These are phyloP conservation scores for Hamamelis virginiana DNA, from an alignment of 164 flowering plant species.

Conservation along the genomic window DNA sequence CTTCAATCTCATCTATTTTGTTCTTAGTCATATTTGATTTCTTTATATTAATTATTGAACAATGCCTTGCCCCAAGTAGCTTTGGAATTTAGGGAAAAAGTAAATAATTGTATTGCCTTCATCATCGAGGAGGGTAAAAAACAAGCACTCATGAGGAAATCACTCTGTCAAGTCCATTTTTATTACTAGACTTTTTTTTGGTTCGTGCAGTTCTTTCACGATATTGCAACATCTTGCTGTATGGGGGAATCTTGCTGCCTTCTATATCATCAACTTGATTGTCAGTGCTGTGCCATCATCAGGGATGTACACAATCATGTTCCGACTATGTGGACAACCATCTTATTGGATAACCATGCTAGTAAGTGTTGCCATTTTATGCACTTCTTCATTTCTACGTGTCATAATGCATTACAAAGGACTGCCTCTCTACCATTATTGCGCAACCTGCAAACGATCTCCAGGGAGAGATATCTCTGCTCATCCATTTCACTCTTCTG, in stretches of 20 bases:
- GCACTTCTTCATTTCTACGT: neutral
- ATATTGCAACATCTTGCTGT: slow-evolving; percentile 86
- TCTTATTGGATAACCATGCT: slow-evolving; percentile 87
- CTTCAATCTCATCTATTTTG: neutral
- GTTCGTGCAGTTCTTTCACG: slow-evolving; percentile 79
- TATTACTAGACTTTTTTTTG: neutral
- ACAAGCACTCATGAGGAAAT: neutral
- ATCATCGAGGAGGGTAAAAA: neutral
- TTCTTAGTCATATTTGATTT: neutral
- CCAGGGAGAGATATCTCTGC: neutral
- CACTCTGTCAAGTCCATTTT: neutral
- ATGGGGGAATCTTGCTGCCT: slow-evolving; percentile 87
- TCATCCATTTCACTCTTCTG: neutral
- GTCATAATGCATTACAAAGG: neutral
- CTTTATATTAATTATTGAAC: neutral
- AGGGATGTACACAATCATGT: slow-evolving; percentile 96
- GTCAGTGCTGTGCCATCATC: slow-evolving; percentile 82
- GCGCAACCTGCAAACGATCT: neutral
- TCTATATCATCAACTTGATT: slow-evolving; percentile 78
- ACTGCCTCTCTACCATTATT: neutral
- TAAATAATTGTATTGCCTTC: neutral
- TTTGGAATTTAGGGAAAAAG: neutral
- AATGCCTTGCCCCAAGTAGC: neutral
- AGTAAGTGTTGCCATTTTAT: slow-evolving; percentile 50
- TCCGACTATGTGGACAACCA: slow-evolving; percentile 82